Evolutionary conservation across 2,329 filamentous ascomycete genomes (phyloP), one percentile per base, ranked within the genome.

Genomic region (Chaetomium olivaceum): DNA sequence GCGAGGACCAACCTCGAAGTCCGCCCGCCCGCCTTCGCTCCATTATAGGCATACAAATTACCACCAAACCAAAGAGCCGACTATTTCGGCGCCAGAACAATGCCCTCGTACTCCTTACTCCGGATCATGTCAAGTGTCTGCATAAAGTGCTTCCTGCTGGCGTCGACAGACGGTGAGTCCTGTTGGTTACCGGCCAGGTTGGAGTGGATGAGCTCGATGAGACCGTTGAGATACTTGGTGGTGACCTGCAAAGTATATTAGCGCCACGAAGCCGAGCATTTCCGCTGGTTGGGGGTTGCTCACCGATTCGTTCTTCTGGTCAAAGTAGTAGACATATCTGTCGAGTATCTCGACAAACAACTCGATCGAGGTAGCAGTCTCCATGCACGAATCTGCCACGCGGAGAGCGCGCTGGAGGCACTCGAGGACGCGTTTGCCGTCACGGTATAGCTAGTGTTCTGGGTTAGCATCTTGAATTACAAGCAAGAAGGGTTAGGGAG

Each of bases 341-440:
- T 99, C 97, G 63, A 99, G 82, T 69, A 99, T 99, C 80, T 99
- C 95, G 64, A 99, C 94, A 79, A 99, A 99, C 58, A 99, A 85
- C 79, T 99, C 96, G 56, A 99, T 95, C 2, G 93, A 97, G 4
- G 97, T 93, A 7, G 93, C 92, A 8, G 93, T 95, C 78, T 99
- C 96, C 95, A 99, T 99, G 80, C 95, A 99, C 7, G 95, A 96
- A 78, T 99, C 95, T 2, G 95, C 96, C 31, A 99, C 96, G 43
- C 96, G 90, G 11, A 99, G 88, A 12, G 95, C 95, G 63, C 95
- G 90, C 78, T 99, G 95, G 57, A 99, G 84, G 75, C 95, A 99
- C 77, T 99, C 95, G 6, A 99, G 86, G 2, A 99, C 95, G 58
- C 95, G 89, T 80, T 99, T 99, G 63, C 95, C 95, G 73, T 99